These are phyloP conservation scores for Xylaria longipes DNA, from an alignment of 495 filamentous ascomycete genomes.

Conservation along the genomic window DNA sequence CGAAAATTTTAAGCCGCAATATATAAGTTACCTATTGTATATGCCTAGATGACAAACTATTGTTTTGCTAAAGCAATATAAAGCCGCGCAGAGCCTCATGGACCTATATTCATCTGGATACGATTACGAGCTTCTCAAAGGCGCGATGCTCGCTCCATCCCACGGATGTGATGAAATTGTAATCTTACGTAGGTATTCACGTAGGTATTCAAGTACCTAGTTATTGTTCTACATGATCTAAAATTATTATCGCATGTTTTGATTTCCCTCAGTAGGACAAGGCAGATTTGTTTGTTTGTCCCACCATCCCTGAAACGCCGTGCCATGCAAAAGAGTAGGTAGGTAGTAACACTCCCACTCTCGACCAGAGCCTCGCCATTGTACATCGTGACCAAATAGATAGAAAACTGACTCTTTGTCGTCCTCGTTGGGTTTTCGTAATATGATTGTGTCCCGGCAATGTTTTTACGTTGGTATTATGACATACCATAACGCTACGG, in stretches of 20 bases:
- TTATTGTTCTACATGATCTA: not conserved
- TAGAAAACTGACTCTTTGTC: too few relatives aligned
- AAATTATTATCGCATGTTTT: not conserved
- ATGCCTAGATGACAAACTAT: too few relatives aligned
- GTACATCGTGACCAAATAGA: not conserved
- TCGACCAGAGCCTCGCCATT: not conserved
- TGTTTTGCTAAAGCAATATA: too few relatives aligned
- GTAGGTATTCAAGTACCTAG: not conserved
- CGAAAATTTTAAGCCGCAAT: not conserved
- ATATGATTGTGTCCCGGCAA: not conserved
- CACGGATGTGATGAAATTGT: not conserved
- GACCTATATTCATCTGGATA: not conserved
- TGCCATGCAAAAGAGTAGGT: constrained; percentile 12
- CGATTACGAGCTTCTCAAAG: constrained; percentile 1
- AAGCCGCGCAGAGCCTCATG: constrained; percentile 1
- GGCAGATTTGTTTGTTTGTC: not conserved
- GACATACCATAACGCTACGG: not conserved
- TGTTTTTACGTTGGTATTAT: not conserved
- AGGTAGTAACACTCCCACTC: not conserved
- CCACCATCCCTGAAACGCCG: constrained; percentile 1
- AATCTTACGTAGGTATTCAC: not conserved
- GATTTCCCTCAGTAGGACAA: not conserved
- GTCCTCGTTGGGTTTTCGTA: not conserved
- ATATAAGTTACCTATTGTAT: not conserved
- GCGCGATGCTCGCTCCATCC: not conserved